Evolutionary conservation across 1,139 yeast species (phyloP).

Genomic region (Sugiyamaella pinicola): DNA sequence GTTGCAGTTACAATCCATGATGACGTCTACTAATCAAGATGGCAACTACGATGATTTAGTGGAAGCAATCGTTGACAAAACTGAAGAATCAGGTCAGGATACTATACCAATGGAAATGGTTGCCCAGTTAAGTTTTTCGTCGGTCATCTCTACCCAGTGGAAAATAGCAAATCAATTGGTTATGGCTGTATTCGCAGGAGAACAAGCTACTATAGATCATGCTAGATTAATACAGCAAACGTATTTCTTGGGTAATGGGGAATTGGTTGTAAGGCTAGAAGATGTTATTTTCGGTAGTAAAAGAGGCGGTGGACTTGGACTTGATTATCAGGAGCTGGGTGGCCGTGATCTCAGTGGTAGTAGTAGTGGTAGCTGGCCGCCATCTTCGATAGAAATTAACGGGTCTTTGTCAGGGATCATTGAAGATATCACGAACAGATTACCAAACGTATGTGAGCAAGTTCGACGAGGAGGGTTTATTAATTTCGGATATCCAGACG

Average conservation of each 20-base stretch:
- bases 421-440: slow-evolving; percentile 20
- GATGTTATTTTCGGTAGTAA: slow-evolving; percentile 25
- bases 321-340: slow-evolving; percentile 11
- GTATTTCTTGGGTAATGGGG: slow-evolving; percentile 28
- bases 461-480: slow-evolving; percentile 21
- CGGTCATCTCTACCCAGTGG: slow-evolving; percentile 26
- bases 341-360: neutral
- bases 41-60: slow-evolving; percentile 17
- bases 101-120: slow-evolving; percentile 28
- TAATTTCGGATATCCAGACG: slow-evolving; percentile 27
- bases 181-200: slow-evolving; percentile 24
- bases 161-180: slow-evolving; percentile 28
- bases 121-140: slow-evolving; percentile 25
- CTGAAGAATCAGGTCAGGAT: neutral
- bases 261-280: slow-evolving; percentile 25
- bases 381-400: slow-evolving; percentile 27
- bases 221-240: slow-evolving; percentile 24
- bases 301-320: slow-evolving; percentile 18
- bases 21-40: neutral
- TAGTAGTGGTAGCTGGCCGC: slow-evolving; percentile 27
- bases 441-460: slow-evolving; percentile 11
- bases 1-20: neutral
- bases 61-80: slow-evolving; percentile 16
- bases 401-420: slow-evolving; percentile 24
- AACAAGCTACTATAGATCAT: slow-evolving; percentile 22